Evolutionary conservation across 352 stramenopile genomes (phyloP), one percentile per base, ranked within the genome.

Genomic region (Peronospora tabacina): DNA sequence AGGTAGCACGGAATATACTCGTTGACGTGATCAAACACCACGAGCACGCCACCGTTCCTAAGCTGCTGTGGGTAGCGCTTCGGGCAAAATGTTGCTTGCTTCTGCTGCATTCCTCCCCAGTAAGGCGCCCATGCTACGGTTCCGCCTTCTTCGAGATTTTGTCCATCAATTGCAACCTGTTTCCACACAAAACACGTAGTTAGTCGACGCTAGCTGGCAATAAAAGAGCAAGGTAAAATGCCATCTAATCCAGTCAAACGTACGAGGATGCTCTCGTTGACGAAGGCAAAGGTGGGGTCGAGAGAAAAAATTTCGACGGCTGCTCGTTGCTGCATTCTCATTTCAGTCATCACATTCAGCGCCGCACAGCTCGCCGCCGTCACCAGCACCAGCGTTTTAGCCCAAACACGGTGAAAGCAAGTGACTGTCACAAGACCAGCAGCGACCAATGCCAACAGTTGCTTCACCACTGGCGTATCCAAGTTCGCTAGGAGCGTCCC

Each of bases 201-300:
- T 36, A 47, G 28, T 12, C 24, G 5, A 22, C 8, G 40, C 26
- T 36, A 29, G 5, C 8, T 34, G 9, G 22, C 32, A n/a, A 8
- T 15, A 10, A 17, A 22, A 11, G 22, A 4, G 28, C 5, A 45
- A 22, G 22, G 26, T 11, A 17, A 28, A 29, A 30, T 16, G 37
- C 22, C 41, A 36, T 36, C 26, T 12, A 13, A 26, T 26, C 22
- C 11, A 16, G 19, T 9, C 35, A 30, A 13, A 46, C 81, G 52
- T 67, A 92, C 81, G 41, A 90, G 87, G 40, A 90, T 89, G 41
- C 54, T 77, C 49, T 92, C 81, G 60, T 92, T 92, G 15, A 68
- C 77, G 22, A 88, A 90, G 30, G 81, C 81, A 44, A 90, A 87
- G 5, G 52, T 67, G 36, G 81, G 81, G 51, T 92, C 81, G 12